phyloP scores from a whole-genome alignment of 2,329 filamentous ascomycete species.

The Aspergillus sp. region DNA sequence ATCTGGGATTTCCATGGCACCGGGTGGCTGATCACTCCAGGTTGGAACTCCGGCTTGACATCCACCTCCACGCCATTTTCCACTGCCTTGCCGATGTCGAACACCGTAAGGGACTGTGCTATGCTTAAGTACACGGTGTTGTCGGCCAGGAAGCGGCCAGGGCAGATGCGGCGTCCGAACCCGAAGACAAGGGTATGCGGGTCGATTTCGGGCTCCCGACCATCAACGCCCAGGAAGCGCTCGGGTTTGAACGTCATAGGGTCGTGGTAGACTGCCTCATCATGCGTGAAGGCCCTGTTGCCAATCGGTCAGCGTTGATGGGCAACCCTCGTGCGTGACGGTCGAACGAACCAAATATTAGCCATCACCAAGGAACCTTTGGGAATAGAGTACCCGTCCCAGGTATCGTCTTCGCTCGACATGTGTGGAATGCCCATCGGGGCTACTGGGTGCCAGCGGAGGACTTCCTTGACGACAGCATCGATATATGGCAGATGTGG shows the following conservation, averaged over 20 bases:
- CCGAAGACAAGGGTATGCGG: constrained; percentile 25
- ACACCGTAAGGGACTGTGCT: constrained; percentile 40
- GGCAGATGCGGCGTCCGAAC: constrained; percentile 36
- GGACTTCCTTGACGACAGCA: constrained; percentile 29
- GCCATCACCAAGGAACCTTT: constrained; percentile 28
- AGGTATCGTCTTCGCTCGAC: constrained; percentile 17
- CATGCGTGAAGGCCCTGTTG: constrained; percentile 34
- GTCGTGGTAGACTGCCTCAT: constrained; percentile 26
- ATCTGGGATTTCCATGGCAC: constrained; percentile 26
- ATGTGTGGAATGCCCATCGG: constrained; percentile 25
- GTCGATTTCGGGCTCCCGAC: constrained; percentile 28
- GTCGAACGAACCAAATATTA: constrained; percentile 34
- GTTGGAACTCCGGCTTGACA: constrained; percentile 24
- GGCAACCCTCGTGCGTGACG: too few relatives aligned
- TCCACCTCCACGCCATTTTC: constrained; percentile 31
- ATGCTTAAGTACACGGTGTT: constrained; percentile 32
- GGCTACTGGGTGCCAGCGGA: constrained; percentile 28
- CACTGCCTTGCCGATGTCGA: constrained; percentile 32
- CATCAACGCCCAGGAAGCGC: constrained; percentile 27
- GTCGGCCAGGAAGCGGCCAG: constrained; percentile 35
- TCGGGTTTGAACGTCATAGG: constrained; percentile 36
- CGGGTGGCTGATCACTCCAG: constrained; percentile 29
- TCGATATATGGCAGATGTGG: constrained; percentile 26
- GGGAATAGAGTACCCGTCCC: constrained; percentile 19
- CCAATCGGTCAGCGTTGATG: too few relatives aligned